Evolutionary conservation across 2,329 filamentous ascomycete species (phyloP).

Genomic region (Arthrobotrys musiformis): DNA sequence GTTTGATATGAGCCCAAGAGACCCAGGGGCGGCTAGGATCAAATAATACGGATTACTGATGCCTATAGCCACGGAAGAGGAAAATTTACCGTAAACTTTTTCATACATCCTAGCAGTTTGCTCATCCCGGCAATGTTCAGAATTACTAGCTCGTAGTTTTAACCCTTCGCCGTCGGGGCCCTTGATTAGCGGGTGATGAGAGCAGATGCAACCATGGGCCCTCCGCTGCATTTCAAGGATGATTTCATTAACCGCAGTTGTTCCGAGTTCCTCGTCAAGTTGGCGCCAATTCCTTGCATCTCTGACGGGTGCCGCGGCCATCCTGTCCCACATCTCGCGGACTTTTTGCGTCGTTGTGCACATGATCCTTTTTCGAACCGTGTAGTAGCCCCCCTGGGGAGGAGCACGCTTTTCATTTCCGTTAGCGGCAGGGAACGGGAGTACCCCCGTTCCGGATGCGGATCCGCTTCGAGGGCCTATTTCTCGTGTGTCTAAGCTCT

Average conservation of each 20-base stretch:
- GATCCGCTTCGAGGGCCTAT: neutral
- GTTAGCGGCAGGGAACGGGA: neutral
- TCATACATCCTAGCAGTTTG: neutral
- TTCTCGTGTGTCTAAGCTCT: neutral
- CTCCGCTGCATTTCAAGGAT: neutral
- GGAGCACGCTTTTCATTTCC: neutral
- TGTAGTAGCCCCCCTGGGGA: neutral
- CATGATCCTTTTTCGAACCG: neutral
- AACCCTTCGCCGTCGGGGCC: neutral
- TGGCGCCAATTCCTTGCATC: neutral
- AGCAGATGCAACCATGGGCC: neutral
- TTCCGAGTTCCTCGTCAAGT: neutral
- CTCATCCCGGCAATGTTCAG: neutral
- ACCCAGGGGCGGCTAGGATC: too few relatives aligned
- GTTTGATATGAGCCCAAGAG: neutral
- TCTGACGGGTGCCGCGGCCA: neutral
- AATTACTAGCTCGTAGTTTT: neutral
- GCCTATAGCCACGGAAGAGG: too few relatives aligned
- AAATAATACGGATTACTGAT: too few relatives aligned
- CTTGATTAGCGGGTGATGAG: neutral
- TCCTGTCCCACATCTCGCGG: neutral
- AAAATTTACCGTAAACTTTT: neutral
- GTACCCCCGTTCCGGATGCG: neutral
- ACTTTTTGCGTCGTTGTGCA: neutral
- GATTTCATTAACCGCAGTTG: neutral